These are phyloP conservation scores for Scleromitrula shiraiana DNA, from an alignment of 2,329 filamentous ascomycete species.

Conservation along the genomic window DNA sequence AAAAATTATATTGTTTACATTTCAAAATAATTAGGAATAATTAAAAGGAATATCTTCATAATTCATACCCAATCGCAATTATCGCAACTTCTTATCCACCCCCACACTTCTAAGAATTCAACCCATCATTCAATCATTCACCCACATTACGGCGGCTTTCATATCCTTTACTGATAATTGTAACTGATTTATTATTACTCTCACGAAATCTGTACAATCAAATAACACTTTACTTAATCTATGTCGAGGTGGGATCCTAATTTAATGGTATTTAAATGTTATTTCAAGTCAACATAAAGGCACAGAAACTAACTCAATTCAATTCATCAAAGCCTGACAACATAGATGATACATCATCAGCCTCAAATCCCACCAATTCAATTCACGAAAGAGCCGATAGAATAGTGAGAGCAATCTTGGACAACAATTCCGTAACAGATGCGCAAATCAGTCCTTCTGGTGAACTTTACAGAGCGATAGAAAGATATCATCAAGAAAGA, in stretches of 20 bases:
- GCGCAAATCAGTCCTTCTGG: constrained; percentile 35
- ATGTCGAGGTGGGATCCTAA: constrained; percentile 21
- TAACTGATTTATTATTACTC: no score
- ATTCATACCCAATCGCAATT: no score
- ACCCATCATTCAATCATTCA: no score
- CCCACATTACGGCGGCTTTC: no score
- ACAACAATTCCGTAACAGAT: constrained; percentile 31
- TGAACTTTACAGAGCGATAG: constrained; percentile 37
- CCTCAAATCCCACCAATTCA: constrained; percentile 22
- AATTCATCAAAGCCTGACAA: constrained; percentile 28
- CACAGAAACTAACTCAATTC: background rate
- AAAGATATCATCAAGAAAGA: constrained; percentile 14
- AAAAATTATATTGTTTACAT: no score
- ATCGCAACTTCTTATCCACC: no score
- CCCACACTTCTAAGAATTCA: no score
- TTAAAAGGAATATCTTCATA: no score
- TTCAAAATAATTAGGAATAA: no score
- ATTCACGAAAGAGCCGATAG: constrained; percentile 24
- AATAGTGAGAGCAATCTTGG: constrained; percentile 34
- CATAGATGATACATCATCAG: constrained; percentile 22
- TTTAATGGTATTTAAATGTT: constrained; percentile 21
- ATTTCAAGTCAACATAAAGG: background rate
- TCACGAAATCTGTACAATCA: no score
- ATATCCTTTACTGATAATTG: no score
- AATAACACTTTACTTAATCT: no score